Base-by-base conservation (phyloP, 2,329 filamentous ascomycete species). In the Cladosporium sp. region DNA sequence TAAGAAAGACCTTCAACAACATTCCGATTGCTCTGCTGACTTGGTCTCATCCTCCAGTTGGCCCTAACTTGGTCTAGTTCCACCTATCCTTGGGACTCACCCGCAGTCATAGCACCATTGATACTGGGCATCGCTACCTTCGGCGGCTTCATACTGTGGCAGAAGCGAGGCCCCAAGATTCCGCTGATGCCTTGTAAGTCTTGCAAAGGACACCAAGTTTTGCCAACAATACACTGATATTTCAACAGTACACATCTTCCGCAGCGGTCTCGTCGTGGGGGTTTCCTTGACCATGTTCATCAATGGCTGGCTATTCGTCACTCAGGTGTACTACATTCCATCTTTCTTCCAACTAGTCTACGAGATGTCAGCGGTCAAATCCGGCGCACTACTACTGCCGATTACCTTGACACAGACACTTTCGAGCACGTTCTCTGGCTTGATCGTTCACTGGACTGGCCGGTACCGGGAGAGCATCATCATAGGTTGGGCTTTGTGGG, bases 251-350 rank as follows among this genome's bases (percentile, higher is more conserved):
- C 78, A 82, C 61, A 81, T 86, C 15, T 83, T 84, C 74, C 78
- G 77, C 63, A 76, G 74, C 1, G 73, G 71, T 15, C 81, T 84
- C 30, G 80, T 83, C 30, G 82, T 81, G 37, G 81, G 82, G 1
- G 80, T 81, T 1, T 83, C 79, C 60, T 62, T 84, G 11, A 65
- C 61, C 14, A 65, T 65, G 63, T 55, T 81, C 37, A 78, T 84
- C 65, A 83, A 84, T 52, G 82, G 82, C 3, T 84, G 82, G 82
- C 83, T 83, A 62, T 83, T 83, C 58, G 73, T 84, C 22, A 77
- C 82, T n/a, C 82, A 84, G 61, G 72, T 82, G 7, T 81, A 81
- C 62, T 81, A 64, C 57, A 62, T 65, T 8, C 63, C 61, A 6
- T 62, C 63, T 0, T 65, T 65, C 51, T 65, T 61, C 54, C 63